A percentile compares a stretch with the other conserved stretches of the same genome.
phyloP scores from a whole-genome alignment of 2,329 filamentous ascomycete genomes.

The Cytospora paraplurivora region DNA sequence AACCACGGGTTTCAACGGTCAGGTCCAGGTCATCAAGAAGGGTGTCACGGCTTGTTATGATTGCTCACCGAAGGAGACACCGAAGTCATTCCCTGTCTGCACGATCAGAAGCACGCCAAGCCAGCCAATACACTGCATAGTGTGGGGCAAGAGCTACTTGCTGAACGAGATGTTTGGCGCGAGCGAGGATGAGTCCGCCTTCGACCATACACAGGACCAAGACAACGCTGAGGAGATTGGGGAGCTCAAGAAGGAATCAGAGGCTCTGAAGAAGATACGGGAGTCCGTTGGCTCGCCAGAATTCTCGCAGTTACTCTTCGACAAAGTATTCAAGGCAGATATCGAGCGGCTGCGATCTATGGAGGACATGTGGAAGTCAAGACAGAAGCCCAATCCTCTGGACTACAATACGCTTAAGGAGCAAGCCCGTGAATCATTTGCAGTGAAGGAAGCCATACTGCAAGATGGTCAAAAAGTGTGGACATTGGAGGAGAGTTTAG shows the following conservation, averaged over 20 bases:
- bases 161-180: slow-evolving; percentile 92
- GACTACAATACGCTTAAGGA: slow-evolving; percentile 64
- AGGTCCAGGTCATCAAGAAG: slow-evolving; percentile 96
- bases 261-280: slow-evolving; percentile 80
- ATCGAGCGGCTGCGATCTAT: slow-evolving; percentile 80
- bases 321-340: slow-evolving; percentile 89
- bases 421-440: slow-evolving; percentile 52
- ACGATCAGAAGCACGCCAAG: slow-evolving; percentile 96
- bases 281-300: slow-evolving; percentile 75
- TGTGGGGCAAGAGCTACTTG: slow-evolving; percentile 97
- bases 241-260: slow-evolving; percentile 81
- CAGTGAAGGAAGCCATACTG: slow-evolving; percentile 56
- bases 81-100: slow-evolving; percentile 93
- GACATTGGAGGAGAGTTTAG: slow-evolving; percentile 81
- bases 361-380: slow-evolving; percentile 94
- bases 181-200: slow-evolving; percentile 80
- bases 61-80: slow-evolving; percentile 84
- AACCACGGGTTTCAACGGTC: slow-evolving; percentile 95
- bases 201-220: slow-evolving; percentile 78
- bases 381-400: slow-evolving; percentile 72
- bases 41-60: slow-evolving; percentile 94
- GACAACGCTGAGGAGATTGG: slow-evolving; percentile 89
- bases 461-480: slow-evolving; percentile 75
- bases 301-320: slow-evolving; percentile 80
- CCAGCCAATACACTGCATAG: slow-evolving; percentile 97